These are phyloP conservation scores for Monosiga brevicollis DNA, from an alignment of 78 protist genomes.

Conservation along the genomic window DNA sequence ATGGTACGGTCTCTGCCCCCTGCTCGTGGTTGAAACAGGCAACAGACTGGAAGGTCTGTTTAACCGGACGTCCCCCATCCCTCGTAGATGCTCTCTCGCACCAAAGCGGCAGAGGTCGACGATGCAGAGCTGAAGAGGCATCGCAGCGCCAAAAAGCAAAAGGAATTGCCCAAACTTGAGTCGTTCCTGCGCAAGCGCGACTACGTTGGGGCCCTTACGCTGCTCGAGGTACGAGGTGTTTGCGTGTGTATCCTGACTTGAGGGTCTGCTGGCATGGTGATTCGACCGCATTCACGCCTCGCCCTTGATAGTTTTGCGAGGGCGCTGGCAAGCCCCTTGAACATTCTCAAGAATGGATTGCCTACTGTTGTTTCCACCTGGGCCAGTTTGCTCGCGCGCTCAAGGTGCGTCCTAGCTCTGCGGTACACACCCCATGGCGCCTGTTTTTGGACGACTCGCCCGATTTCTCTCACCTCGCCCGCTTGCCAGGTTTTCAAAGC, in stretches of 20 bases:
- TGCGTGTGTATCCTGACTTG: too few species aligned
- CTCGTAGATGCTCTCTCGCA: too few species aligned
- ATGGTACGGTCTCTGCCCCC: too few species aligned
- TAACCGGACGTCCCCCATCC: too few species aligned
- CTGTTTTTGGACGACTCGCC: not conserved
- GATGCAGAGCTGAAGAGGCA: too few species aligned
- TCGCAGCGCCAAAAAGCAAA: not conserved
- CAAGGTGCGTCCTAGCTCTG: not conserved
- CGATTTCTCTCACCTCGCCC: too few species aligned
- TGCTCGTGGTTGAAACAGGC: too few species aligned
- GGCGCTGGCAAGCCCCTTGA: not conserved
- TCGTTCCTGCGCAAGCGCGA: constrained; percentile 30
- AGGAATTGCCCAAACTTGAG: constrained; percentile 17
- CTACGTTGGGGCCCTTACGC: constrained; percentile 53
- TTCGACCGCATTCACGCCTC: too few species aligned
- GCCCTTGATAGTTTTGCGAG: constrained; percentile 32
- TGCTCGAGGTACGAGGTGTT: too few species aligned
- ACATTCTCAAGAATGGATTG: constrained; percentile 36
- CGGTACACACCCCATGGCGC: not conserved
- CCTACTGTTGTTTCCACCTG: constrained; percentile 50
- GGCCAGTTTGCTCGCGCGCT: constrained; percentile 53
- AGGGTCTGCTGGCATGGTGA: too few species aligned
- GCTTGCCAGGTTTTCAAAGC: not conserved
- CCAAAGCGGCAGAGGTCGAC: too few species aligned
- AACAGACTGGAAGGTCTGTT: too few species aligned